Evolutionary conservation across 345 rosid species (phyloP).

Genomic region (Rhodamnia rubescens): DNA sequence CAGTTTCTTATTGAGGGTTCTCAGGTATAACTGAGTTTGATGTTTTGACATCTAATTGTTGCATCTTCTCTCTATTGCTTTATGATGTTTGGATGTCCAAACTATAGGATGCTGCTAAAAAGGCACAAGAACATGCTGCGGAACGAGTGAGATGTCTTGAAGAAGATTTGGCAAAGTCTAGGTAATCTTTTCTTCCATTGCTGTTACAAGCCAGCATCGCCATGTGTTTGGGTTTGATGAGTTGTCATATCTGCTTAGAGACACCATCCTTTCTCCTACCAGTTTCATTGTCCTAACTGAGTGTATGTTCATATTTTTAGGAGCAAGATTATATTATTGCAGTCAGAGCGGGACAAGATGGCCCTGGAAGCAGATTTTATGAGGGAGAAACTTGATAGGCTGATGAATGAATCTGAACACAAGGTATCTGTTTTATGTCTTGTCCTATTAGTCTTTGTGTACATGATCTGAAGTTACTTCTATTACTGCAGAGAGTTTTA

Average conservation of each 20-base stretch:
- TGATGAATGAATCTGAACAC: slow-evolving; percentile 66
- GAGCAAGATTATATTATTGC: slow-evolving; percentile 52
- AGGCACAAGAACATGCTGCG: slow-evolving; percentile 62
- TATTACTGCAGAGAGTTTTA: background rate
- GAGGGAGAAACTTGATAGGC: slow-evolving; percentile 59
- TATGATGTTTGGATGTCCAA: background rate
- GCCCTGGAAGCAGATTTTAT: slow-evolving; percentile 65
- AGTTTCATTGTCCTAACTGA: background rate
- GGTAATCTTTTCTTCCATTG: slow-evolving; percentile 21
- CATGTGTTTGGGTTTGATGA: background rate
- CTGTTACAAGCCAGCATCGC: background rate
- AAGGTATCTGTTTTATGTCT: slow-evolving; percentile 31
- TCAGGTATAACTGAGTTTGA: slow-evolving; percentile 36
- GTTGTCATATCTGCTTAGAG: background rate
- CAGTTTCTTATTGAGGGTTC: slow-evolving; percentile 75
- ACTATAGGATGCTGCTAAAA: slow-evolving; percentile 68
- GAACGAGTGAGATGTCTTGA: slow-evolving; percentile 63
- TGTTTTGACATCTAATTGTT: background rate
- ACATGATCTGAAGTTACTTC: background rate
- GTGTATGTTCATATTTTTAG: slow-evolving; percentile 12
- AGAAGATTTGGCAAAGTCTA: slow-evolving; percentile 63
- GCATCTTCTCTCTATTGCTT: background rate
- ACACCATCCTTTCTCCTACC: background rate
- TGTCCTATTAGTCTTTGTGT: background rate
- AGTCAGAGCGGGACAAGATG: slow-evolving; percentile 76